Percentiles rank a stretch among this genome's conserved stretches.
These are phyloP conservation scores for apple (Malus domestica) DNA, from an alignment of 306 rosid genomes.

Conservation along the genomic window ASM211411v1 NC_041796.1:6679001-6679500, in stretches of 20 bases:
- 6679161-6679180: not conserved
- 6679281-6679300: not conserved
- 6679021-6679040: constrained; percentile 67
- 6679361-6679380: constrained; percentile 97
- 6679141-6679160: not conserved
- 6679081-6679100: not conserved
- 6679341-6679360: constrained; percentile 97
- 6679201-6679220: not conserved
- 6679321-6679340: constrained; percentile 85
- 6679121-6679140: not conserved
- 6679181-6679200: not conserved
- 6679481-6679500: constrained; percentile 1
- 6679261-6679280: not conserved
- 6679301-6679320: not conserved
- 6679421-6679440: constrained; percentile 69
- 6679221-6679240: not conserved
- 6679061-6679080: not conserved
- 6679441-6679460: not conserved
- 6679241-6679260: not conserved
- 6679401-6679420: constrained; percentile 97
- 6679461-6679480: not conserved
- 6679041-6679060: constrained; percentile 2
- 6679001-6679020: constrained; percentile 97
- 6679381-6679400: constrained; percentile 98
- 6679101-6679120: not conserved